phyloP scores from a whole-genome alignment of 2,329 filamentous ascomycete species.

The Tolypocladium pustulatum region DNA sequence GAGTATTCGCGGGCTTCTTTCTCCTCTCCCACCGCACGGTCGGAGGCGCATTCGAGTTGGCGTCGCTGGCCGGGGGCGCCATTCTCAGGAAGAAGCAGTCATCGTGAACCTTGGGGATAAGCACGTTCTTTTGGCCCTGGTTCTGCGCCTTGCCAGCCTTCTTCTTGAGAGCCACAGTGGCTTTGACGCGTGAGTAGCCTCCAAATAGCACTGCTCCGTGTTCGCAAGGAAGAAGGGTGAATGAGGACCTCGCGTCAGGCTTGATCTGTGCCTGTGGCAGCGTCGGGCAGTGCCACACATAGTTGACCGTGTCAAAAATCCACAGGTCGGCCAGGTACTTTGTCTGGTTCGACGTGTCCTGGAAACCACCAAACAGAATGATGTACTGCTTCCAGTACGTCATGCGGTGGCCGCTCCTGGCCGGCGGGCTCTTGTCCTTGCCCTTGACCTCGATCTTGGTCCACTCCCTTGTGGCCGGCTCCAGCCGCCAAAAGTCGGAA shows the following conservation, averaged over 20 bases:
- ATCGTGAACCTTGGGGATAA: conserved; percentile 84
- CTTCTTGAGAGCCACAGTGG: conserved; percentile 53
- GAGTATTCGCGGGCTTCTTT: conserved; percentile 84
- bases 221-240: conserved; percentile 85
- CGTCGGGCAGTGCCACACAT: conserved; percentile 69
- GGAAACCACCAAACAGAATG: conserved; percentile 90
- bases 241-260: conserved; percentile 83
- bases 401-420: conserved; percentile 89
- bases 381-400: conserved; percentile 97
- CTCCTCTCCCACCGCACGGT: conserved; percentile 82
- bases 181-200: conserved; percentile 86
- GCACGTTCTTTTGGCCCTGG: conserved; percentile 56
- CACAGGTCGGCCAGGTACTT: conserved; percentile 90
- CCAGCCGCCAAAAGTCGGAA: conserved; percentile 94
- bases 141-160: conserved; percentile 44
- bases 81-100: conserved; percentile 91
- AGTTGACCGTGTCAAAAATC: conserved; percentile 88
- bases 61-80: conserved; percentile 58
- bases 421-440: conserved; percentile 68
- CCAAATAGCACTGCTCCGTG: conserved; percentile 83
- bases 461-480: conserved; percentile 81
- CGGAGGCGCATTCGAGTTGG: conserved; percentile 54
- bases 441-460: conserved; percentile 72
- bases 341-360: conserved; percentile 90
- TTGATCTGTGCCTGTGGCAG: conserved; percentile 72